Evolutionary conservation across 2,329 filamentous ascomycete genomes (phyloP).

Genomic region (Orbilia oligospora): DNA sequence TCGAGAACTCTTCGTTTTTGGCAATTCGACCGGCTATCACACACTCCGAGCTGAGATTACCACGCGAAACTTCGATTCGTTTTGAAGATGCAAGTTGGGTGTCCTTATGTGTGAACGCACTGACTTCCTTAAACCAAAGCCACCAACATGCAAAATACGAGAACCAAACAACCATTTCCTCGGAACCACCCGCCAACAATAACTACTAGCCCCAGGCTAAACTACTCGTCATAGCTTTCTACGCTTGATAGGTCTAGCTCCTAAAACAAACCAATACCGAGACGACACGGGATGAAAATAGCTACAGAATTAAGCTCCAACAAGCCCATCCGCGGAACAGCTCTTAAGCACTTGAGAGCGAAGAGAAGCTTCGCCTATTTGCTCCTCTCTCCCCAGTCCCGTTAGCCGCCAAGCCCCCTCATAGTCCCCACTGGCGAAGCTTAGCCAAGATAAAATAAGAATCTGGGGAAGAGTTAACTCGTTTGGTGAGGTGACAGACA

Average conservation of each 20-base stretch:
- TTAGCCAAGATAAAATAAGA: constrained; percentile 24
- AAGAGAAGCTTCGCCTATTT: constrained; percentile 37
- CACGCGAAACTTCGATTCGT: constrained; percentile 38
- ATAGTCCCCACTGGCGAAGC: constrained; percentile 18
- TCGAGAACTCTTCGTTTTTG: constrained; percentile 54
- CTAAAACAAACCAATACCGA: constrained; percentile 16
- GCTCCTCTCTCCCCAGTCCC: constrained; percentile 5
- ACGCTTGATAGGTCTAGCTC: constrained; percentile 5
- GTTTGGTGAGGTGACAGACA: constrained; percentile 23
- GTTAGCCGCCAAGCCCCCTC: constrained; percentile 25
- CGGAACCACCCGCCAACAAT: constrained; percentile 29
- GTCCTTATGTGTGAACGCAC: constrained; percentile 40
- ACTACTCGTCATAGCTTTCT: constrained; percentile 12
- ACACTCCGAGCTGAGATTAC: constrained; percentile 6
- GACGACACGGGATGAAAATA: constrained; percentile 39
- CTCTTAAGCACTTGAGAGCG: background rate
- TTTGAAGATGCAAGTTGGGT: constrained; percentile 11
- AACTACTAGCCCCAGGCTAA: too few species aligned
- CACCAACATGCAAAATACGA: constrained; percentile 46
- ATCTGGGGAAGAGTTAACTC: constrained; percentile 51
- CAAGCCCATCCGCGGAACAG: background rate
- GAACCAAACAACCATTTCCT: background rate
- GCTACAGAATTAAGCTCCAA: constrained; percentile 6
- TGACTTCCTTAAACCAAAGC: constrained; percentile 39
- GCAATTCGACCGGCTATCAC: constrained; percentile 31